Evolutionary conservation across 495 filamentous ascomycete genomes (phyloP).

Genomic region (Podospora australis): DNA sequence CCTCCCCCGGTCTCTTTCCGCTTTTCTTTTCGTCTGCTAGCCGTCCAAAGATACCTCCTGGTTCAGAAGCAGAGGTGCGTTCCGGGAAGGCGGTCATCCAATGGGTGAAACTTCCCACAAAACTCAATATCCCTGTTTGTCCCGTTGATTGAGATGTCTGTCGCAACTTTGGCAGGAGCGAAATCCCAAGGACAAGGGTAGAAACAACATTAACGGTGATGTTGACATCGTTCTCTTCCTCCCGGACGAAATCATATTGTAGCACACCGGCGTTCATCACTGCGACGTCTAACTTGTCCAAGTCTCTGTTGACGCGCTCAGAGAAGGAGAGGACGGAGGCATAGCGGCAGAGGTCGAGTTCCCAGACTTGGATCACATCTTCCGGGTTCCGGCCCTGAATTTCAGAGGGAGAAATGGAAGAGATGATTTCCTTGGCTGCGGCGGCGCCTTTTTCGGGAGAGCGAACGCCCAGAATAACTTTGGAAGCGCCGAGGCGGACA

Average conservation of each 20-base stretch:
- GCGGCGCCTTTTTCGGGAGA: conserved; percentile 31
- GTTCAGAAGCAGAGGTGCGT: conserved; percentile 1
- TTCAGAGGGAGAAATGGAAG: conserved; percentile 25
- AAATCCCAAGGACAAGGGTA: conserved; percentile 9
- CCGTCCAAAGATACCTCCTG: conserved; percentile 16
- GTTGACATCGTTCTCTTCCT: conserved; percentile 28
- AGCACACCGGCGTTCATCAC: conserved; percentile 41
- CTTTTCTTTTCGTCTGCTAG: conserved; percentile 19
- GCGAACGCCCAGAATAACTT: conserved; percentile 46
- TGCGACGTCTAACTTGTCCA: conserved; percentile 36
- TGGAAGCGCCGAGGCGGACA: conserved; percentile 32
- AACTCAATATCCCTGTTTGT: conserved; percentile 5
- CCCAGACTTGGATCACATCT: conserved; percentile 47
- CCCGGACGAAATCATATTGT: not conserved
- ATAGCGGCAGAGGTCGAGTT: conserved; percentile 39
- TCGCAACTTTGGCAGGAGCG: conserved; percentile 13
- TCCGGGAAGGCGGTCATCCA: conserved; percentile 11
- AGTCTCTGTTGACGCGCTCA: conserved; percentile 14
- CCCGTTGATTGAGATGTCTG: conserved; percentile 17
- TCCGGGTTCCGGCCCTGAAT: conserved; percentile 30
- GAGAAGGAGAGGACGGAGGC: conserved; percentile 23
- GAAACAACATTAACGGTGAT: conserved; percentile 48
- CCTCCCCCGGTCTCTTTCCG: conserved; percentile 6
- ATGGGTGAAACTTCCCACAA: conserved; percentile 25
- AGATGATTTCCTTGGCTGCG: conserved; percentile 38